Evolutionary conservation across 331 rosid species (phyloP).

Genomic region (Quercus lobata): DNA sequence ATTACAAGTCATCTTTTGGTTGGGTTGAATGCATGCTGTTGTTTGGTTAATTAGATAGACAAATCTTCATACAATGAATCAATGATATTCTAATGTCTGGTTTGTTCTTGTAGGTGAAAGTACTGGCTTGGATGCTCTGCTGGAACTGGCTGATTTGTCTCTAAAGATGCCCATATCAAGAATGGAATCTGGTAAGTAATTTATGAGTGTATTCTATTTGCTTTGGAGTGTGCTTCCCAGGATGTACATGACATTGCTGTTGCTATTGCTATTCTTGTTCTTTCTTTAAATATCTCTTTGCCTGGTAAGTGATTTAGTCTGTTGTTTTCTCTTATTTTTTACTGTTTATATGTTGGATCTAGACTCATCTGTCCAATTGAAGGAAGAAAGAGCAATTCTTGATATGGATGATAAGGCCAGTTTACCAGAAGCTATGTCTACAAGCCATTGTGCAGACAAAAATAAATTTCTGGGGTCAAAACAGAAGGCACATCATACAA

Average conservation of each 20-base stretch:
- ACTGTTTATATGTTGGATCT: conserved; percentile 3
- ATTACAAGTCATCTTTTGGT: background rate
- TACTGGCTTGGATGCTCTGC: conserved; percentile 70
- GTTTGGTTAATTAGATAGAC: background rate
- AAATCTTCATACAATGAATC: background rate
- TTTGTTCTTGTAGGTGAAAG: conserved; percentile 48
- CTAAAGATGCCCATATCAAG: conserved; percentile 61
- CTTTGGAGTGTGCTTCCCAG: background rate
- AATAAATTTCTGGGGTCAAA: conserved; percentile 31
- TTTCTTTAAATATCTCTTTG: background rate
- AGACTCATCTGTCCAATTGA: conserved; percentile 62
- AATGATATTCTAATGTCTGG: background rate
- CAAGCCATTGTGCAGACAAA: conserved; percentile 48
- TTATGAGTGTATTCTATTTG: background rate
- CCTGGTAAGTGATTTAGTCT: conserved; percentile 8
- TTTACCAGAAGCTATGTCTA: conserved; percentile 50
- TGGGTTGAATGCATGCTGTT: background rate
- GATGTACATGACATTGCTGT: background rate
- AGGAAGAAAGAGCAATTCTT: conserved; percentile 39
- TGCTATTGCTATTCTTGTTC: background rate
- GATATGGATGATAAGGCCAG: conserved; percentile 41
- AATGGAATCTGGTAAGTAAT: conserved; percentile 59
- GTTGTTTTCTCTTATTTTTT: conserved; percentile 11
- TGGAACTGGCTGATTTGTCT: conserved; percentile 76
- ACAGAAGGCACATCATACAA: conserved; percentile 30